phyloP scores from a whole-genome alignment of 2,329 filamentous ascomycete genomes.

The Aspergillus oerlinghausenensis region DNA sequence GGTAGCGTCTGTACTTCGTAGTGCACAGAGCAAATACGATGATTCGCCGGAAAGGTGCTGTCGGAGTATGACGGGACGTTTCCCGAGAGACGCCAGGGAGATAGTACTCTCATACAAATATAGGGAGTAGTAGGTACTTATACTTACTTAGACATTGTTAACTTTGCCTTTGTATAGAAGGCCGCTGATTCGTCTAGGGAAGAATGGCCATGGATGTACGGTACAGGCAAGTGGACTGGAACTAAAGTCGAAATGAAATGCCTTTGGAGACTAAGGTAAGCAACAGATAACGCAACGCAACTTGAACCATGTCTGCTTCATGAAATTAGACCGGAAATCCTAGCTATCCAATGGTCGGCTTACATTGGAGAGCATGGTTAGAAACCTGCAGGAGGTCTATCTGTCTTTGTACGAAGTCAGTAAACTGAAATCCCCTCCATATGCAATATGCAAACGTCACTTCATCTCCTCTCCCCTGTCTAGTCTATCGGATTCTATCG shows the following conservation, averaged over 20 bases:
- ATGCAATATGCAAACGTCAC: not conserved
- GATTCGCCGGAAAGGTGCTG: not conserved
- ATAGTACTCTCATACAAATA: not conserved
- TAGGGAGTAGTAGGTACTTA: not conserved
- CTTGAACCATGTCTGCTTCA: not conserved
- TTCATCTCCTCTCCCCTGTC: not conserved
- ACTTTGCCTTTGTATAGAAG: not conserved
- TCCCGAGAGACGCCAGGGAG: not conserved
- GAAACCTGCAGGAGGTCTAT: too few relatives aligned
- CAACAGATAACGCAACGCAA: not conserved
- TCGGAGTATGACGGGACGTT: not conserved
- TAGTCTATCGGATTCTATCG: not conserved
- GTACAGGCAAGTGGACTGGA: too few relatives aligned
- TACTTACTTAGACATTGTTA: not conserved
- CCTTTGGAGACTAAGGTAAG: not conserved
- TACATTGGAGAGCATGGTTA: not conserved
- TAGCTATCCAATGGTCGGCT: not conserved
- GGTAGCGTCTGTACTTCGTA: not conserved
- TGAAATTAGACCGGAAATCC: not conserved
- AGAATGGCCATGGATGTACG: not conserved
- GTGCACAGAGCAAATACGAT: not conserved
- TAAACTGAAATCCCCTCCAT: not conserved
- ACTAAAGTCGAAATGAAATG: not conserved
- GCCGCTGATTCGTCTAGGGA: not conserved
- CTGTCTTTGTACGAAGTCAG: too few relatives aligned